Base-by-base conservation (phyloP, 78 protist genomes). In the Creolimax fragrantissima region DNA sequence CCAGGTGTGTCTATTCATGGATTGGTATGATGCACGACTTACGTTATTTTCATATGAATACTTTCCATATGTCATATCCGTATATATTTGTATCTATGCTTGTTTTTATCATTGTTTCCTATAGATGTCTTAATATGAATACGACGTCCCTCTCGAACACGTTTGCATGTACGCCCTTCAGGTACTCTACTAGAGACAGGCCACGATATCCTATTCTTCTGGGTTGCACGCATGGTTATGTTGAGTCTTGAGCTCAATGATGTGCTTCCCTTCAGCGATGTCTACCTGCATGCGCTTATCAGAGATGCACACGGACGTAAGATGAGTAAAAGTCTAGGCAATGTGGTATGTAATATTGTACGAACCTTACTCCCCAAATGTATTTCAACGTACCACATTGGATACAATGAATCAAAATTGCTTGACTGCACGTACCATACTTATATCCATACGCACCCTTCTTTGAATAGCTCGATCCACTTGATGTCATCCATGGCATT, bases 211-310 rank as follows among this genome's bases (percentile, higher is more conserved):
- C 92, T 99, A 41, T 99, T 99, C 99, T 99, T 99, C 97, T 99
- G 99, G 99, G 99, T 98, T 4, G 99, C 99, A 4, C 93, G 99
- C 35, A 99, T 99, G 99, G 99, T 99, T 35, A 98, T 99, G 99
- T 93, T 98, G 96, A 83, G 97, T 81, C 91, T 94, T 44, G 66
- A 90, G 81, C 95, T 99, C 42, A 96, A 96, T 17, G 99, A 92
- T 47, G 41, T 95, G 92, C 83, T 98, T 35, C 94, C 94, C 36
- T 99, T 99, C 95, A 47, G 92, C 66, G 43, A 89, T 39, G 97
- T 98, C 43, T 96, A 67, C 93, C 95, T 98, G 45, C 99, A 98
- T 93, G 84, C 99, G 17, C 93, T 98, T 95, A 97, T 98, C 35
- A 89, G 99, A 5, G 99, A 98, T 42, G 93, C 96, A 24, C 95